phyloP scores from a whole-genome alignment of 1,139 yeast species.

The Suhomyces chickasaworum region DNA sequence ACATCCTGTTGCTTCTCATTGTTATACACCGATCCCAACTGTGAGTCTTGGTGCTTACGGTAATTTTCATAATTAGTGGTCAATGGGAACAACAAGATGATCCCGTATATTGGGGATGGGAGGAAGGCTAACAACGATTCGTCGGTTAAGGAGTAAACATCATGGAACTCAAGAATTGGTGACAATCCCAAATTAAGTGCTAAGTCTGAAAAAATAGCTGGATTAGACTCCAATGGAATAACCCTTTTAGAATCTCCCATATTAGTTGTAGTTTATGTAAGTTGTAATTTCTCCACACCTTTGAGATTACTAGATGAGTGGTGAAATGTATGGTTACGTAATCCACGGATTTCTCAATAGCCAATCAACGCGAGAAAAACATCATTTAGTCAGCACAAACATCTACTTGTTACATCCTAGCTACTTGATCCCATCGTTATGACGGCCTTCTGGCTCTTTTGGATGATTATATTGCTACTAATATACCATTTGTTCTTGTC shows the following conservation, averaged over 20 bases:
- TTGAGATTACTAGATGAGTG: background rate
- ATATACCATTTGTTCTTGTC: background rate
- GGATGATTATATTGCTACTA: background rate
- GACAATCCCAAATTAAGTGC: slow-evolving; percentile 70
- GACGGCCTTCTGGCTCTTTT: slow-evolving; percentile 2
- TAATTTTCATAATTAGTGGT: slow-evolving; percentile 60
- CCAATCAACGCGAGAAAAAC: slow-evolving; percentile 4
- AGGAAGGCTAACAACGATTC: slow-evolving; percentile 74
- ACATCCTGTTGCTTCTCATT: slow-evolving; percentile 27
- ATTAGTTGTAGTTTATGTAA: background rate
- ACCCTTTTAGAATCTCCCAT: slow-evolving; percentile 35
- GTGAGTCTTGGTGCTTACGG: slow-evolving; percentile 38
- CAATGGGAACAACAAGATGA: slow-evolving; percentile 80
- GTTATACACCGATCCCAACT: slow-evolving; percentile 13
- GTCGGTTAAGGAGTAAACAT: slow-evolving; percentile 81
- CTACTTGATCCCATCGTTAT: background rate
- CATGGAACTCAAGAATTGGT: slow-evolving; percentile 64
- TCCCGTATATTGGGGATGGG: slow-evolving; percentile 78
- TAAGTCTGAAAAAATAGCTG: slow-evolving; percentile 75
- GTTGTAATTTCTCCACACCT: background rate
- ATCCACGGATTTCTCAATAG: background rate
- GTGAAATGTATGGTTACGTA: background rate
- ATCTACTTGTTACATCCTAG: background rate
- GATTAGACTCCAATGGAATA: slow-evolving; percentile 90
- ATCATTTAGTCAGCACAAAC: slow-evolving; percentile 5